Conservation (phyloP, 1,284 basidiomycete species). For the Blastosporella zonata region DNA sequence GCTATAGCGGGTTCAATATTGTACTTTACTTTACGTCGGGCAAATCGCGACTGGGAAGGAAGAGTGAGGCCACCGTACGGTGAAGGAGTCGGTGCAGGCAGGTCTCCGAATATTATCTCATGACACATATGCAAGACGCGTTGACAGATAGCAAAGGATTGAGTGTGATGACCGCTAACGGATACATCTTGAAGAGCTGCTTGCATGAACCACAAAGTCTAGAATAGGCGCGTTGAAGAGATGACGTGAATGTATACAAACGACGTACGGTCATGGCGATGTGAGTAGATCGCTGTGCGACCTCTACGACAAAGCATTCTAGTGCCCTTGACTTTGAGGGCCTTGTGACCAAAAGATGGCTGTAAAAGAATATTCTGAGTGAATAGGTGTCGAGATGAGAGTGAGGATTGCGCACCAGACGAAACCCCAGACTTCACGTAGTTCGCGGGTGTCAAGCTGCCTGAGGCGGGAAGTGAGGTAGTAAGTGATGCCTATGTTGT, state of each 20-base stretch:
- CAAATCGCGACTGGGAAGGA: conserved; percentile 45
- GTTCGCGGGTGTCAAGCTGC: conserved; percentile 74
- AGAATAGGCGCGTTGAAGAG: conserved; percentile 17
- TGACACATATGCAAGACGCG: conserved; percentile 91
- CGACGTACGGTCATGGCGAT: conserved; percentile 86
- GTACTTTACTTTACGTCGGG: conserved; percentile 67
- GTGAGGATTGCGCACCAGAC: conserved; percentile 65
- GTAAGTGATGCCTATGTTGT: conserved; percentile 95
- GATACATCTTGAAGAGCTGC: conserved; percentile 89
- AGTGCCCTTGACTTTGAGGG: conserved; percentile 88
- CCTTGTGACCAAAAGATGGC: conserved; percentile 88
- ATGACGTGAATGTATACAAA: conserved; percentile 11
- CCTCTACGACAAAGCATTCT: conserved; percentile 87
- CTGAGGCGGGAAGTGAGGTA: conserved; percentile 86
- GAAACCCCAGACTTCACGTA: conserved; percentile 96
- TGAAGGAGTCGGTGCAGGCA: conserved; percentile 59
- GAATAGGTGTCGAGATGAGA: conserved; percentile 15
- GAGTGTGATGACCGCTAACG: conserved; percentile 58
- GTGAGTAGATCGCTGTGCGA: conserved; percentile 87
- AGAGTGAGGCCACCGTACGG: conserved; percentile 63
- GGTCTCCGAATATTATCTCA: conserved; percentile 94
- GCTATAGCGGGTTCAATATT: conserved; percentile 76
- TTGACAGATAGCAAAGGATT: conserved; percentile 90
- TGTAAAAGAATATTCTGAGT: conserved; percentile 30
- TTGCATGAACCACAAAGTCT: conserved; percentile 99